Conservation (phyloP, 306 rosid species). For the Cicer bijugum region DNA sequence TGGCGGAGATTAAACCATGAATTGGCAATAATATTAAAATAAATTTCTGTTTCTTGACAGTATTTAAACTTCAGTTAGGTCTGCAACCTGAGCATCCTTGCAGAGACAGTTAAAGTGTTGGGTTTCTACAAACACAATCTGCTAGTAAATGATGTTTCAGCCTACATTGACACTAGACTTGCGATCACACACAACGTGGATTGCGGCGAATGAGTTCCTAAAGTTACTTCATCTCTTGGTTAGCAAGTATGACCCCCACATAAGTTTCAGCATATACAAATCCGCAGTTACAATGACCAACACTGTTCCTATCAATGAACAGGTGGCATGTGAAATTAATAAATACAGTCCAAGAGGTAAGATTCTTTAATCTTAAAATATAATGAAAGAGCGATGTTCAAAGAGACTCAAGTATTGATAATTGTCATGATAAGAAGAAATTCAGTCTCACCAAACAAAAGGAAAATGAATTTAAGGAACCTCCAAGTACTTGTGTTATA, state of each 20-base stretch:
- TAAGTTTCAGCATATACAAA: slow-evolving; percentile 29
- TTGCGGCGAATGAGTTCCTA: slow-evolving; percentile 5
- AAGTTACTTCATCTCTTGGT: slow-evolving; percentile 16
- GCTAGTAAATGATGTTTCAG: neutral
- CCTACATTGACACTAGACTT: slow-evolving; percentile 9
- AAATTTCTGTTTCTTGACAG: slow-evolving; percentile 1
- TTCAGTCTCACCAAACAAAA: slow-evolving; percentile 27
- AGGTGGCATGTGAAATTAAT: neutral
- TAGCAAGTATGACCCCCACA: slow-evolving; percentile 26
- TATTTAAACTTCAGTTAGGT: slow-evolving; percentile 26
- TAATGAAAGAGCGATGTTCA: neutral
- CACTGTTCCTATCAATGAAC: neutral
- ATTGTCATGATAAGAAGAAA: slow-evolving; percentile 34
- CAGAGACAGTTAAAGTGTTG: neutral
- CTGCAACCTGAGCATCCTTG: slow-evolving; percentile 11
- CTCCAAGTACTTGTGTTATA: slow-evolving; percentile 26
- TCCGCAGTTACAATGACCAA: too few species aligned
- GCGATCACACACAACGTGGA: slow-evolving; percentile 4
- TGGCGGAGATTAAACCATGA: neutral
- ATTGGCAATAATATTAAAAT: slow-evolving; percentile 1
- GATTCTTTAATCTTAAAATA: slow-evolving; percentile 35
- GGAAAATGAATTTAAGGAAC: slow-evolving; percentile 38
- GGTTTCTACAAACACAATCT: slow-evolving; percentile 25
- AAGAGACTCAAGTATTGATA: slow-evolving; percentile 21
- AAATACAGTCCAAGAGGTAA: slow-evolving; percentile 22